These are phyloP conservation scores for Capsella rubella DNA, from an alignment of 441 rosid genomes.

Conservation along the genomic window DNA sequence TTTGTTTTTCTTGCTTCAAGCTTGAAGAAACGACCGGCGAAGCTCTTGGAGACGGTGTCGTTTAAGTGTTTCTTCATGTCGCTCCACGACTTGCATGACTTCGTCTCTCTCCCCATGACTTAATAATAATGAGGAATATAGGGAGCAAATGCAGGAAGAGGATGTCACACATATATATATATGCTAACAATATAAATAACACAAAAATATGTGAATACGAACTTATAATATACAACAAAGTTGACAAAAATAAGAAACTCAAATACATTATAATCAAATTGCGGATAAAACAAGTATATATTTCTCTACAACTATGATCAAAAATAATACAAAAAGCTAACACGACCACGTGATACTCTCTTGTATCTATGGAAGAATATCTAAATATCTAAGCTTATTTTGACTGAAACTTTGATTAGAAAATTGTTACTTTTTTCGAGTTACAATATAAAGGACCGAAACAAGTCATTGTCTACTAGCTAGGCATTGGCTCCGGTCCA, in stretches of 20 bases:
- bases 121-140: constrained; percentile 1
- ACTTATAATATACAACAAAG: constrained; percentile 16
- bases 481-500: constrained; percentile 27
- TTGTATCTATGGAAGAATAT: constrained; percentile 25
- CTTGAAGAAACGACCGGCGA: constrained; percentile 69
- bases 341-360: constrained; percentile 32
- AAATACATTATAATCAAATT: constrained; percentile 5
- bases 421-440: neutral
- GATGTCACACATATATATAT: constrained; percentile 20
- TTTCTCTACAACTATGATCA: neutral
- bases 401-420: constrained; percentile 6
- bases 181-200: neutral
- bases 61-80: constrained; percentile 61
- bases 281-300: neutral
- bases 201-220: neutral
- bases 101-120: constrained; percentile 38
- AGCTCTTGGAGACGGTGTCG: constrained; percentile 62
- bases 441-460: neutral
- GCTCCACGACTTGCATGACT: constrained; percentile 47
- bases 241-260: constrained; percentile 5
- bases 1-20: constrained; percentile 66
- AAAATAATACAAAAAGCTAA: constrained; percentile 8
- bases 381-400: constrained; percentile 22
- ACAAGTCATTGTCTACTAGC: constrained; percentile 9
- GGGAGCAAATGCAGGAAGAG: constrained; percentile 29